A percentile compares a stretch with the other conserved stretches of the same genome.
Conservation (phyloP, 345 rosid species). For the Streptanthus diversifolius region DNA sequence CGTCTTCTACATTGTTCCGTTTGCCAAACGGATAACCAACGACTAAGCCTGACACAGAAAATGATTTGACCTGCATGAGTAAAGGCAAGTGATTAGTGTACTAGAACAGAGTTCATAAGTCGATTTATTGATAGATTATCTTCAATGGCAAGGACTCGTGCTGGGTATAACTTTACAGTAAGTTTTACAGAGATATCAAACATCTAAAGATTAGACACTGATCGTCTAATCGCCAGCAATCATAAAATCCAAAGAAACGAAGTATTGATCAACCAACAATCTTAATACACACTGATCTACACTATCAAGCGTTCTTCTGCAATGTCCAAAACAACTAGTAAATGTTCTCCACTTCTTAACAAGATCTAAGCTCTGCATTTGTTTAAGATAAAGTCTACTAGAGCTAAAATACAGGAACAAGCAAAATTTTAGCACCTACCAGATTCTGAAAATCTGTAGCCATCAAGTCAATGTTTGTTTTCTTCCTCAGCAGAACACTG, state of each 20-base stretch:
- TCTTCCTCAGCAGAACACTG: constrained; percentile 77
- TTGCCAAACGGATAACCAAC: constrained; percentile 67
- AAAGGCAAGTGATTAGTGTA: background rate
- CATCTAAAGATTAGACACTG: background rate
- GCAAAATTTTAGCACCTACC: constrained; percentile 41
- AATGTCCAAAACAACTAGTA: background rate
- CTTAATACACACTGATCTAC: constrained; percentile 12
- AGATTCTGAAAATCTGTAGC: constrained; percentile 61
- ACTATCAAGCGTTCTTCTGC: background rate
- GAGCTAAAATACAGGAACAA: background rate
- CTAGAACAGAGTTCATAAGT: background rate
- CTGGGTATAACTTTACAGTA: background rate
- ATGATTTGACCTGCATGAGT: constrained; percentile 55
- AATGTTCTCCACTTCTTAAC: background rate
- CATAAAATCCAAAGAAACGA: background rate
- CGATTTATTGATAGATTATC: background rate
- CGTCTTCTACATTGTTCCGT: constrained; percentile 33
- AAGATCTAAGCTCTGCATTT: background rate
- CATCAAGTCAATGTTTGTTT: constrained; percentile 59
- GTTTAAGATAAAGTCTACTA: background rate
- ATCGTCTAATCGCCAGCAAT: background rate
- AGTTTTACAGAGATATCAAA: background rate
- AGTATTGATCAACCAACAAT: constrained; percentile 1
- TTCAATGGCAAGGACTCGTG: background rate
- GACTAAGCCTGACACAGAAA: constrained; percentile 59